phyloP scores from a whole-genome alignment of 1,284 basidiomycete species.

The Trametes pubescens region DNA sequence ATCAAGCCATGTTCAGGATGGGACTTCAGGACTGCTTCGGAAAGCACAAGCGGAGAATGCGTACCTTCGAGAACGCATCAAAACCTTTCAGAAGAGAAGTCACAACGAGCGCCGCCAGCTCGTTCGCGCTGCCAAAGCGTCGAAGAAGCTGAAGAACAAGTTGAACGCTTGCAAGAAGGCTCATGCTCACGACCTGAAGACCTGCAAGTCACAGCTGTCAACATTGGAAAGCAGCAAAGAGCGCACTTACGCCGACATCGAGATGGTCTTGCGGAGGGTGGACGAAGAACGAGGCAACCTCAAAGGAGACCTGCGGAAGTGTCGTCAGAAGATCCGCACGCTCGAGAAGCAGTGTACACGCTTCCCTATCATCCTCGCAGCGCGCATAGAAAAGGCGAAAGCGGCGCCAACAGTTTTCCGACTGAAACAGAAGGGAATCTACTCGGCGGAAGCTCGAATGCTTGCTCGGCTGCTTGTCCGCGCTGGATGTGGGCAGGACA shows the following conservation, averaged over 20 bases:
- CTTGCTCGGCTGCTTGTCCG: background rate
- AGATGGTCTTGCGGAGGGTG: background rate
- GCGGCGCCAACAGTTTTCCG: background rate
- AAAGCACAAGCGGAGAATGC: background rate
- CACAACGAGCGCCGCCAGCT: background rate
- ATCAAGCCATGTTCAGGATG: too few relatives aligned
- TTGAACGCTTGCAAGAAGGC: background rate
- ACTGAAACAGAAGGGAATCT: conserved; percentile 5
- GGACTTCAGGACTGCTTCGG: background rate
- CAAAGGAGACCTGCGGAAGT: background rate
- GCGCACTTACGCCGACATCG: too few relatives aligned
- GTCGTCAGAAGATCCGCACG: background rate
- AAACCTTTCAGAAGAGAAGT: background rate
- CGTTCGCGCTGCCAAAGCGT: background rate
- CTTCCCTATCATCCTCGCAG: background rate
- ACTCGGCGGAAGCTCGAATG: background rate
- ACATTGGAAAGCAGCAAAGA: background rate
- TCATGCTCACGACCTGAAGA: background rate
- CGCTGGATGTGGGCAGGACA: background rate
- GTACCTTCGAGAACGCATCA: background rate
- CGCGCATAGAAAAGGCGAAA: background rate
- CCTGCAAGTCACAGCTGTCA: background rate
- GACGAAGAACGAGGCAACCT: background rate
- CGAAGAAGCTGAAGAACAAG: background rate
- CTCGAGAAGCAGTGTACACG: conserved; percentile 1